phyloP scores from a whole-genome alignment of 441 rosid species.

The Geranium incanum region DNA sequence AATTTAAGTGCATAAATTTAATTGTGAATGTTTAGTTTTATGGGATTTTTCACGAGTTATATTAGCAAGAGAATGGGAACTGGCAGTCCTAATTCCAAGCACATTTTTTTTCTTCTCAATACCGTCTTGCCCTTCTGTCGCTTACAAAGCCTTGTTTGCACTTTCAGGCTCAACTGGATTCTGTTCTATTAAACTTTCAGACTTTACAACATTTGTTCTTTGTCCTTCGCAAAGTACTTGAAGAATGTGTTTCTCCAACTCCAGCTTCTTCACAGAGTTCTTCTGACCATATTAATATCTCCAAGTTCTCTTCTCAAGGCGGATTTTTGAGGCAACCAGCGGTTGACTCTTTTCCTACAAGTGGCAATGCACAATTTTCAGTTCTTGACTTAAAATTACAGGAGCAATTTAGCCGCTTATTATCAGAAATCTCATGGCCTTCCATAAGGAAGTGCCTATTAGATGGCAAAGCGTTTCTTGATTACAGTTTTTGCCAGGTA shows the following conservation, averaged over 20 bases:
- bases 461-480: slow-evolving; percentile 74
- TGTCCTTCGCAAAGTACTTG: slow-evolving; percentile 64
- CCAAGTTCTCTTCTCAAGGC: slow-evolving; percentile 59
- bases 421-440: slow-evolving; percentile 73
- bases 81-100: neutral
- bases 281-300: slow-evolving; percentile 25
- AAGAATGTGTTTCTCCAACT: slow-evolving; percentile 47
- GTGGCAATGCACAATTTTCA: slow-evolving; percentile 26
- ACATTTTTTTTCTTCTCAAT: neutral
- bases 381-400: slow-evolving; percentile 34
- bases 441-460: slow-evolving; percentile 61
- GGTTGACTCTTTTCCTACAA: slow-evolving; percentile 36
- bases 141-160: slow-evolving; percentile 22
- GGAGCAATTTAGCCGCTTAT: slow-evolving; percentile 42
- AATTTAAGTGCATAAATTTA: neutral
- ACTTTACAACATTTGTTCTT: slow-evolving; percentile 80
- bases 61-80: neutral
- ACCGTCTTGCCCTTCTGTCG: neutral
- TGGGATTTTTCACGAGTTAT: neutral
- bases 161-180: slow-evolving; percentile 63
- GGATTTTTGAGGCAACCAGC: slow-evolving; percentile 77
- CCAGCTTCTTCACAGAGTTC: slow-evolving; percentile 32
- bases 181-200: slow-evolving; percentile 61
- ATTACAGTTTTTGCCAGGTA: slow-evolving; percentile 86
- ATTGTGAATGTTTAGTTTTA: neutral